A percentile compares a stretch with the other conserved stretches of the same genome.
phyloP scores from a whole-genome alignment of 768 basidiomycete species.

The Imleria badia region DNA sequence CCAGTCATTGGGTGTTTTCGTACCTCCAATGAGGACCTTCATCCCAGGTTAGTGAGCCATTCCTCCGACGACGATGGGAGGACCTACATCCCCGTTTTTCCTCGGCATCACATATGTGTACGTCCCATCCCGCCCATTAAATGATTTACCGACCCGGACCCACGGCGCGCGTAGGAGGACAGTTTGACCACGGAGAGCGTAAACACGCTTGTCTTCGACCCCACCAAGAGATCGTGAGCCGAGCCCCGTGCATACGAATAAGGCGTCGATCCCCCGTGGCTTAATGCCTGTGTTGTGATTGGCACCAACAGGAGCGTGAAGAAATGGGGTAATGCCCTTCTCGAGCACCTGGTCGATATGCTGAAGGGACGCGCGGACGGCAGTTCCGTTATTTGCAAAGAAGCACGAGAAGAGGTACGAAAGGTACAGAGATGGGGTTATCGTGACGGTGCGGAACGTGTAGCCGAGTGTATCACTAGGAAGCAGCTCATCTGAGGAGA shows the following conservation, averaged over 20 bases:
- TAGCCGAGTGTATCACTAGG: slow-evolving; percentile 45
- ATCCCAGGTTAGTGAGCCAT: neutral
- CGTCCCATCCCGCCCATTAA: slow-evolving; percentile 22
- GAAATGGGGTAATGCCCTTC: slow-evolving; percentile 1
- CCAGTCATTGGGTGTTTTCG: slow-evolving; percentile 59
- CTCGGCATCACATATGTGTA: slow-evolving; percentile 37
- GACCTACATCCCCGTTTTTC: slow-evolving; percentile 38
- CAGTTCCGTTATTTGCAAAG: slow-evolving; percentile 50
- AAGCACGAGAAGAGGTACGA: slow-evolving; percentile 58
- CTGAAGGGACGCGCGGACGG: slow-evolving; percentile 57
- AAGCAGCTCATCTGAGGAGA: slow-evolving; percentile 41
- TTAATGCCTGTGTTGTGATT: neutral
- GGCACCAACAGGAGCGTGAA: neutral
- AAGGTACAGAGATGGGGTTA: slow-evolving; percentile 63
- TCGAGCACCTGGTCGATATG: slow-evolving; percentile 57
- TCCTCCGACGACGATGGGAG: neutral
- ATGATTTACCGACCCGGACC: slow-evolving; percentile 35
- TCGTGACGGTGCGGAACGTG: slow-evolving; percentile 62
- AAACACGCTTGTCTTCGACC: slow-evolving; percentile 43
- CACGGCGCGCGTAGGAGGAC: slow-evolving; percentile 44
- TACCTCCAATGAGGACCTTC: slow-evolving; percentile 59
- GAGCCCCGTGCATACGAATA: slow-evolving; percentile 63
- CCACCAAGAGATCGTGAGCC: slow-evolving; percentile 48
- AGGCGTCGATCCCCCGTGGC: neutral
- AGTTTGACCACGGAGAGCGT: slow-evolving; percentile 43